Evolutionary conservation across 2,329 filamentous ascomycete species (phyloP).

Genomic region (Sclerotinia trifoliorum): DNA sequence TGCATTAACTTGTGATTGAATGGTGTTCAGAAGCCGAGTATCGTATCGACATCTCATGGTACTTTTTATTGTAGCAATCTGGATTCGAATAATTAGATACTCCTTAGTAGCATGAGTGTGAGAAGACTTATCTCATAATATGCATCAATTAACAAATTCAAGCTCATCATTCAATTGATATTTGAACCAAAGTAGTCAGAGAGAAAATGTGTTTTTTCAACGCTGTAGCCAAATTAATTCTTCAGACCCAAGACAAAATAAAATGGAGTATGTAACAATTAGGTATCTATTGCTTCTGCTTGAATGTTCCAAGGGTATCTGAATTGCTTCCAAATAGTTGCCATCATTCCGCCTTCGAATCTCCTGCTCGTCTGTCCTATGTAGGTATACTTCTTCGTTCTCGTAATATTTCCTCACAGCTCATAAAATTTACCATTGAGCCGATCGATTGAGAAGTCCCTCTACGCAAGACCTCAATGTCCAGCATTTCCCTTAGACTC

Average conservation of each 20-base stretch:
- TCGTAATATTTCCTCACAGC: not conserved
- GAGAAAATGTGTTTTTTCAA: not conserved
- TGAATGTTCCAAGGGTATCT: not conserved
- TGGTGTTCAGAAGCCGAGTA: too few species aligned
- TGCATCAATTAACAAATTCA: not conserved
- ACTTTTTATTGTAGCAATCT: too few species aligned
- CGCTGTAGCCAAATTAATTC: not conserved
- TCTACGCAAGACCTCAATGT: not conserved
- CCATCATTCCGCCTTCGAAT: not conserved
- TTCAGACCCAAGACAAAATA: not conserved
- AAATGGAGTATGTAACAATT: not conserved
- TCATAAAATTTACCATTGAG: not conserved
- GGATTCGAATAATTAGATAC: too few species aligned
- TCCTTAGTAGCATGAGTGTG: too few species aligned
- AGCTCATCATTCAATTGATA: not conserved
- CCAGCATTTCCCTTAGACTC: constrained; percentile 31
- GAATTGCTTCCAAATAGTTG: not conserved
- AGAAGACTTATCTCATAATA: not conserved
- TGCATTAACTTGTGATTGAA: too few species aligned
- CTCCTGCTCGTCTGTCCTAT: not conserved
- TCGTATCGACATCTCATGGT: too few species aligned
- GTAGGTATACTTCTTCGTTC: not conserved
- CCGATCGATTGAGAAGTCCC: not conserved
- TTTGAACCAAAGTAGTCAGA: not conserved
- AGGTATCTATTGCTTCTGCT: not conserved